Base-by-base conservation (phyloP, 2,329 filamentous ascomycete species). In the Monilinia vaccinii-corymbosi region DNA sequence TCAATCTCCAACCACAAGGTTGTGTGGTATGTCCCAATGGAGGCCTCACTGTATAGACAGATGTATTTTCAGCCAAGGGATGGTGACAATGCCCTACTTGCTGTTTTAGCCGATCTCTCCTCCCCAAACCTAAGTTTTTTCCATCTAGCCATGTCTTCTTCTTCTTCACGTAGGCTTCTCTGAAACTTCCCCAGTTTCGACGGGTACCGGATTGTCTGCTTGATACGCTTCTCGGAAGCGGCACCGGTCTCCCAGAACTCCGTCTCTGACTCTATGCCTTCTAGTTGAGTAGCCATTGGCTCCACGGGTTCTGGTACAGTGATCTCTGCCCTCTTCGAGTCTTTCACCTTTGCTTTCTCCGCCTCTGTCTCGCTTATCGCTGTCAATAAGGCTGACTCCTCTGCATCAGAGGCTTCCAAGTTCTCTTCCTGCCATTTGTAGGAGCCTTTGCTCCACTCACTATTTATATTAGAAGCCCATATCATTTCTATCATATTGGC, bases 401-500 rank as follows among this genome's bases (percentile, higher is more conserved):
- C 51, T 23, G 51, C n/a, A n/a, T 8, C 16, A 9, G n/a, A 55
- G 18, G 31, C 38, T 32, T 55, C 31, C 18, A 55, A 32, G 13
- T 18, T 44, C 13, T 21, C n/a, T 38, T 23, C 11, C n/a, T 57
- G 45, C 55, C 44, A 44, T n/a, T 23, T 45, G 10, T 36, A 6
- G 14, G 47, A 46, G 13, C 50, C 44, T 13, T 40, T 21, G 7
- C 18, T 28, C 53, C 40, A 46, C 21, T 42, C 40, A 2, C 47
- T 14, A n/a, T n/a, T 10, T 18, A 44, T 28, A 44, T 55, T 28
- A 18, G 25, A 32, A 23, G 10, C 45, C 44, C 55, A 58, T 9
- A 51, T 16, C 34, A 50, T 38, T 50, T 58, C 44, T 50, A 58
- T 40, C 55, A 50, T 7, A 11, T 45, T 50, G 13, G 86, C 87